Evolutionary conservation across 345 rosid species (phyloP).

Genomic region (Salix viminalis): DNA sequence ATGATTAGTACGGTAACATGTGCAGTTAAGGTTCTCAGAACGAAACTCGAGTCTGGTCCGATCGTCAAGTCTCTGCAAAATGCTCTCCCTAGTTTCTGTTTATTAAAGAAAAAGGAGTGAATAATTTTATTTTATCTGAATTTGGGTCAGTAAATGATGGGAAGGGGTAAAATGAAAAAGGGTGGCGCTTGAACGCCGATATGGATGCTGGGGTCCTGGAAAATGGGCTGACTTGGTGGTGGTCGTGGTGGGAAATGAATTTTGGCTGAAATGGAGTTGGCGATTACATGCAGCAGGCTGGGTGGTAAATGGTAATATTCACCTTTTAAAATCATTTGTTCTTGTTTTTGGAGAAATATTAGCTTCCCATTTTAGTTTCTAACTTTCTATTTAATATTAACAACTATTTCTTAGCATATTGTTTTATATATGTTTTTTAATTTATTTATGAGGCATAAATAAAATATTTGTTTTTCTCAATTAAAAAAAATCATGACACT

Average conservation of each 20-base stretch:
- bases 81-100: constrained; percentile 8
- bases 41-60: constrained; percentile 16
- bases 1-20: not conserved
- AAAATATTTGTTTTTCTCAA: no score
- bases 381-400: no score
- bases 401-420: no score
- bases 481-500: no score
- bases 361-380: no score
- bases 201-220: not conserved
- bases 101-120: not conserved
- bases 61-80: constrained; percentile 4
- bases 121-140: not conserved
- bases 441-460: no score
- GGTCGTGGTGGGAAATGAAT: not conserved
- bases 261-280: not conserved
- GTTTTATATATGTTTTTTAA: no score
- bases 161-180: not conserved
- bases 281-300: not conserved
- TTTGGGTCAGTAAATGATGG: not conserved
- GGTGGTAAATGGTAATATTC: not conserved
- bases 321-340: no score
- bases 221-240: not conserved
- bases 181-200: not conserved
- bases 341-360: no score
- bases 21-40: not conserved